Conservation (phyloP, 2,329 filamentous ascomycete species). For the Sporothrix humicola region DNA sequence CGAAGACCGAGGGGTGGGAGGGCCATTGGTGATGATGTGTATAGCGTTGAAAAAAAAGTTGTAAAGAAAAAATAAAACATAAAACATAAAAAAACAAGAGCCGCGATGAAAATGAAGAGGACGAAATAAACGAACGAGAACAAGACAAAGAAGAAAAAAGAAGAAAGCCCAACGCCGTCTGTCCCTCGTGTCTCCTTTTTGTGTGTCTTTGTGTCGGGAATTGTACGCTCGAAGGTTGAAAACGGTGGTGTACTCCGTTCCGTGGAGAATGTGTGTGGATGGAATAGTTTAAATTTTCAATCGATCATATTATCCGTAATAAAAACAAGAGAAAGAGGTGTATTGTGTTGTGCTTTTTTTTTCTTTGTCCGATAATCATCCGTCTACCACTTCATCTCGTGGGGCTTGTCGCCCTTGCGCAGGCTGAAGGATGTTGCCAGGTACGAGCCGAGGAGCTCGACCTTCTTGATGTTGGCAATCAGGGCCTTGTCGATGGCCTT, state of each 20-base stretch:
- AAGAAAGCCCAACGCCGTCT: not conserved
- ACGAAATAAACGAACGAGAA: conserved; percentile 11
- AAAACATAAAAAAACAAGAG: conserved; percentile 7
- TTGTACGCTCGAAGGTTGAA: conserved; percentile 22
- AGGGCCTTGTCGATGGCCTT: conserved; percentile 98
- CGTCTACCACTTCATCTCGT: conserved; percentile 98
- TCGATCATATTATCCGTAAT: conserved; percentile 27
- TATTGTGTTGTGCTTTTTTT: conserved; percentile 28
- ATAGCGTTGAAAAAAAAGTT: conserved; percentile 28
- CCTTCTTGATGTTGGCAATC: conserved; percentile 97
- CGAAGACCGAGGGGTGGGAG: not conserved
- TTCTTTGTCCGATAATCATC: conserved; percentile 22
- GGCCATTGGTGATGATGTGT: conserved; percentile 26
- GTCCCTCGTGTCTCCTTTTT: not conserved
- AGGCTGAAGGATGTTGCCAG: conserved; percentile 96
- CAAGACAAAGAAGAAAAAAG: not conserved
- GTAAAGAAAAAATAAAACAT: conserved; percentile 17
- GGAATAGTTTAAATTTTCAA: conserved; percentile 19
- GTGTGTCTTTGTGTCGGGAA: not conserved
- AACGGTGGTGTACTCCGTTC: not conserved
- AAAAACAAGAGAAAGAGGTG: conserved; percentile 24
- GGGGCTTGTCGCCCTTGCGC: conserved; percentile 98
- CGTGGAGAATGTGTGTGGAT: not conserved
- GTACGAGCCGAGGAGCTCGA: conserved; percentile 91
- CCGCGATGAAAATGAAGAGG: conserved; percentile 2